A percentile compares a stretch with the other conserved stretches of the same genome.
Evolutionary conservation across 768 basidiomycete genomes (phyloP).

Genomic region (Mrakia blollopis): DNA sequence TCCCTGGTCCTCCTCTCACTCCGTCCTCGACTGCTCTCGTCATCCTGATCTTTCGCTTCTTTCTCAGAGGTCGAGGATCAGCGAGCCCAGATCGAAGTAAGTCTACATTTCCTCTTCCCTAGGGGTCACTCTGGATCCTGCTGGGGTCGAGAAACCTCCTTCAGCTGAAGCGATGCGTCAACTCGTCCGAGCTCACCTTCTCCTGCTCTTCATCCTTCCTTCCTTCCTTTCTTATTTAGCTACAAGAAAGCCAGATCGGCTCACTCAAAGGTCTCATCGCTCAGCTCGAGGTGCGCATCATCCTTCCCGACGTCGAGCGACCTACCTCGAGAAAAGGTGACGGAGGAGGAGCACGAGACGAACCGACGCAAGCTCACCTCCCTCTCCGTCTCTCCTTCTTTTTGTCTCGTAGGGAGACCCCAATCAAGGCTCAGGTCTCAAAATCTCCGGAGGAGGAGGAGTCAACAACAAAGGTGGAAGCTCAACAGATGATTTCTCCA

Average conservation of each 20-base stretch:
- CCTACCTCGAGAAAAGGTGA: no score
- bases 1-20: background rate
- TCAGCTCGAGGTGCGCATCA: constrained; percentile 53
- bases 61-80: background rate
- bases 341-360: background rate
- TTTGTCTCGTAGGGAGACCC: background rate
- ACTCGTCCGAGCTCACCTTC: background rate
- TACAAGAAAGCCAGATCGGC: constrained; percentile 77
- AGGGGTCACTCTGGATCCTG: no score
- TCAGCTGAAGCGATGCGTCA: no score
- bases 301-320: background rate
- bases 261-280: constrained; percentile 64
- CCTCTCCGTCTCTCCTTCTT: background rate
- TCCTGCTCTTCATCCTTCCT: constrained; percentile 37
- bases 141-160: no score
- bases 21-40: background rate
- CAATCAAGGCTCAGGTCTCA: constrained; percentile 42
- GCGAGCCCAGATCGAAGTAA: background rate
- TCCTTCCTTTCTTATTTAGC: constrained; percentile 46
- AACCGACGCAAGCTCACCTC: background rate
- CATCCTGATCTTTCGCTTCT: background rate
- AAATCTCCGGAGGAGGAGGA: constrained; percentile 29
- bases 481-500: constrained; percentile 80
- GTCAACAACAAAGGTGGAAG: constrained; percentile 55
- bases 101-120: background rate